phyloP scores from a whole-genome alignment of 768 basidiomycete genomes.

The Rhodotorula graminis region DNA sequence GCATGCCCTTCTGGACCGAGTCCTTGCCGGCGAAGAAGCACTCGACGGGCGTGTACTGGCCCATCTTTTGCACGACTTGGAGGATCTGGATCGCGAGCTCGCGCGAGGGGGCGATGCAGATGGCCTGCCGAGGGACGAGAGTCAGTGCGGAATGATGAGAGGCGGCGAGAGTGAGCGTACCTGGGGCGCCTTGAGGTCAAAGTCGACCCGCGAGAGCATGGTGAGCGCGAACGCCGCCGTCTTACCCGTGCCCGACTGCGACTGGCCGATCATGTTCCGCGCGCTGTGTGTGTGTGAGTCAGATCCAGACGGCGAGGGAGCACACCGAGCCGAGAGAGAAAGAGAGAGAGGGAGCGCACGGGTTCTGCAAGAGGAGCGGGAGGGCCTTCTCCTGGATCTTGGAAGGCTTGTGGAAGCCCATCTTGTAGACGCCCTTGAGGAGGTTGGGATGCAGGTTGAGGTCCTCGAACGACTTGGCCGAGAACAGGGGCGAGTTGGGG shows the following conservation, averaged over 20 bases:
- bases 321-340: neutral
- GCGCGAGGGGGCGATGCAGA: slow-evolving; percentile 95
- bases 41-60: slow-evolving; percentile 86
- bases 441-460: slow-evolving; percentile 87
- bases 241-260: slow-evolving; percentile 98
- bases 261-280: slow-evolving; percentile 97
- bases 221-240: slow-evolving; percentile 97
- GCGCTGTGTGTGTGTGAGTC: slow-evolving; percentile 55
- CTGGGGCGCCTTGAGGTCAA: slow-evolving; percentile 72
- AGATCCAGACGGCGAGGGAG: neutral
- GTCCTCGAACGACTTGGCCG: slow-evolving; percentile 89
- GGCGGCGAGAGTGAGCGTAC: slow-evolving; percentile 49
- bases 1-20: slow-evolving; percentile 46
- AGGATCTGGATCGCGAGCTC: slow-evolving; percentile 97
- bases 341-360: slow-evolving; percentile 56
- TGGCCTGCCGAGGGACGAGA: slow-evolving; percentile 56
- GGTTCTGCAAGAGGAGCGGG: slow-evolving; percentile 80
- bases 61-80: slow-evolving; percentile 88
- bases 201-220: slow-evolving; percentile 92
- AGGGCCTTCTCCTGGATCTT: slow-evolving; percentile 98
- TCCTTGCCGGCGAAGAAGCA: slow-evolving; percentile 96
- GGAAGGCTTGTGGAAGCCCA: slow-evolving; percentile 95
- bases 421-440: slow-evolving; percentile 85
- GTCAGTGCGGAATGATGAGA: neutral
- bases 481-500: slow-evolving; percentile 90